Evolutionary conservation across 371 early-diverging fungal genomes (phyloP), one percentile per base, ranked within the genome.

Genomic region (Rhizomucor miehei): DNA sequence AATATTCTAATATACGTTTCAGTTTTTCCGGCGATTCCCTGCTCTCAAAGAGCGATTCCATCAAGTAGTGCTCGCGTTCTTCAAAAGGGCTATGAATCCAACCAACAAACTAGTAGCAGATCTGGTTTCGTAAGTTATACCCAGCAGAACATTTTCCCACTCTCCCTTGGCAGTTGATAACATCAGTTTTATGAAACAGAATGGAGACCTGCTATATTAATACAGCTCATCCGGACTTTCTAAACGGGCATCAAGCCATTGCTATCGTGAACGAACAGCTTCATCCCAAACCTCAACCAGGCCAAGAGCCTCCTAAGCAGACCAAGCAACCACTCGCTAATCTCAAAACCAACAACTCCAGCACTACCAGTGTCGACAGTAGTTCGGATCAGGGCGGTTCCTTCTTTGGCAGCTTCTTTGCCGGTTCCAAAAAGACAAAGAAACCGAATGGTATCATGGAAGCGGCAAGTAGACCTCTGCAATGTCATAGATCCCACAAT

Each of bases 181-280:
- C n/a, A n/a, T n/a, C n/a, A n/a, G n/a, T n/a, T n/a, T 29, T 5
- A 29, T 29, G 5, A 12, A 45, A 16, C 66, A 88, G 87, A 29
- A 93, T 95, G 87, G 98, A 98, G 76, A 78, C 91, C 4, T 82
- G 86, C 68, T 99, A 99, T 71, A 91, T 99, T 73, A 99, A 98
- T 81, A 99, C 99, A 1, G 98, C 86, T 14, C 99, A 99, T 67
- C 99, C 99, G 6, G 99, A 99, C 69, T 99, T 99, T 67, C 78
- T 98, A 56, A 90, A 82, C 54, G 99, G 98, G 48, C 95, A 98
- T 79, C 89, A 88, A 69, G 98, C 97, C 9, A 91, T 94, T 78
- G 89, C 95, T 24, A 84, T 94, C 40, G 93, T 98, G 55, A 87
- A 85, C 56, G 98, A 98, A 20, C 85, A 92, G 29, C 63, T 93